These are phyloP conservation scores for Pythium myriotylum DNA, from an alignment of 352 stramenopile species.

Conservation along the genomic window DNA sequence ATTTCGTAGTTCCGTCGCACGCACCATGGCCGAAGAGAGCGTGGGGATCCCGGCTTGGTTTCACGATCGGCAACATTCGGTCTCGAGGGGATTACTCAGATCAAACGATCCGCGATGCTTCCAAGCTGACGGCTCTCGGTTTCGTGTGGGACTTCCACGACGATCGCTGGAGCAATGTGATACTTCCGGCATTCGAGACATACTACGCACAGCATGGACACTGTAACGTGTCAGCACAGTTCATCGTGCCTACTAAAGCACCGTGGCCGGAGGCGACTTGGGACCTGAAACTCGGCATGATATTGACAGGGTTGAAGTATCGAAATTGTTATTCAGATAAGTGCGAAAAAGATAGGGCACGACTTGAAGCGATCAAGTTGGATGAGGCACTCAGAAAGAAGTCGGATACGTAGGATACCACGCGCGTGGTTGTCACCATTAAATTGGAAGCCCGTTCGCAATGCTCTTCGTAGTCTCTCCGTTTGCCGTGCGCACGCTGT, in stretches of 20 bases:
- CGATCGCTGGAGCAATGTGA: conserved; percentile 18
- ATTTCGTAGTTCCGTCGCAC: conserved; percentile 14
- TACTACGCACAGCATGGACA: conserved; percentile 14
- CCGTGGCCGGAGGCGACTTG: too few relatives aligned
- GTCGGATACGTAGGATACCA: too few relatives aligned
- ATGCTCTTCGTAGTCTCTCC: too few relatives aligned
- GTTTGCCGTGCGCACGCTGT: too few relatives aligned
- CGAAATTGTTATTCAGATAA: background rate
- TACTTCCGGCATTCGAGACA: conserved; percentile 12
- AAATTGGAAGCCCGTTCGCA: too few relatives aligned
- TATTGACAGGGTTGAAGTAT: too few relatives aligned
- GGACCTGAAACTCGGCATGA: too few relatives aligned
- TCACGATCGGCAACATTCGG: conserved; percentile 7
- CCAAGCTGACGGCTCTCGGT: conserved; percentile 12
- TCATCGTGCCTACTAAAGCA: too few relatives aligned
- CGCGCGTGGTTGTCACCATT: too few relatives aligned
- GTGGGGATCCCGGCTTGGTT: conserved; percentile 18
- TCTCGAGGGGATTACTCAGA: background rate
- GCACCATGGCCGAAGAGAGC: conserved; percentile 17
- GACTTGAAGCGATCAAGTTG: background rate
- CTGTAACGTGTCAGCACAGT: background rate
- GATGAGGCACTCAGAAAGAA: background rate
- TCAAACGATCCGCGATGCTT: conserved; percentile 11
- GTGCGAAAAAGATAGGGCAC: background rate
- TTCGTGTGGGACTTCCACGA: conserved; percentile 24